These are phyloP conservation scores for Citrus trifoliata DNA, from an alignment of 345 rosid genomes.

Conservation along the genomic window DNA sequence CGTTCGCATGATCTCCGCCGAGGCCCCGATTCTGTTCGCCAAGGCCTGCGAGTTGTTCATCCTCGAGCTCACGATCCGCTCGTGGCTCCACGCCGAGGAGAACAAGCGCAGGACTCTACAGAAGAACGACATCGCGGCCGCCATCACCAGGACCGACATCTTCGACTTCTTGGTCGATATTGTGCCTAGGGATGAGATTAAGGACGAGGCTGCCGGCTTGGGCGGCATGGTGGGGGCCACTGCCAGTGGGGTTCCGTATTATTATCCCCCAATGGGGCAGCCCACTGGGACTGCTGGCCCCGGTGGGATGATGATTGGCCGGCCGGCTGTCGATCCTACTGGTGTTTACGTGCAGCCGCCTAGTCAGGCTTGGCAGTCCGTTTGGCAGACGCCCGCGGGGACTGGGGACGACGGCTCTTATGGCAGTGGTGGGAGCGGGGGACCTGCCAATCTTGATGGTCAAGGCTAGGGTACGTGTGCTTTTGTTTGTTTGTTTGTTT, in stretches of 20 bases:
- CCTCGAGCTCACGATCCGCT: slow-evolving; percentile 86
- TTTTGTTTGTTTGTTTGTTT: neutral
- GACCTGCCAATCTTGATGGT: slow-evolving; percentile 67
- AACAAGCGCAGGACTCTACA: slow-evolving; percentile 89
- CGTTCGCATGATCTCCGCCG: slow-evolving; percentile 98
- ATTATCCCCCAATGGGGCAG: slow-evolving; percentile 84
- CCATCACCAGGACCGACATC: slow-evolving; percentile 84
- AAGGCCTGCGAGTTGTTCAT: slow-evolving; percentile 97
- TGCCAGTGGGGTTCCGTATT: slow-evolving; percentile 82
- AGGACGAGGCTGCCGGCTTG: slow-evolving; percentile 64
- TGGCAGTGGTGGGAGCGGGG: slow-evolving; percentile 62
- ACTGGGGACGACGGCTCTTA: slow-evolving; percentile 64
- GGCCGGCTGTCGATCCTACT: slow-evolving; percentile 76
- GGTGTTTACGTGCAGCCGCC: slow-evolving; percentile 81
- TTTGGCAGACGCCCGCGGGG: slow-evolving; percentile 64
- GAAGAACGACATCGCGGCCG: slow-evolving; percentile 94
- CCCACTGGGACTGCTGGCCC: slow-evolving; percentile 49
- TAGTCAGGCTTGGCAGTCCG: slow-evolving; percentile 95
- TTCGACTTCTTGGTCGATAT: slow-evolving; percentile 91
- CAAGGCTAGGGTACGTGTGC: slow-evolving; percentile 31
- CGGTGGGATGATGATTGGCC: slow-evolving; percentile 89
- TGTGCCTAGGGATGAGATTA: slow-evolving; percentile 86
- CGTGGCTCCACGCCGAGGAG: slow-evolving; percentile 99
- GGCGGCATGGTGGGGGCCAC: slow-evolving; percentile 59
- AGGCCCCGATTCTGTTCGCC: slow-evolving; percentile 87